Base-by-base conservation (phyloP, 106 monocot species). In the Dendrobium nobile region DNA sequence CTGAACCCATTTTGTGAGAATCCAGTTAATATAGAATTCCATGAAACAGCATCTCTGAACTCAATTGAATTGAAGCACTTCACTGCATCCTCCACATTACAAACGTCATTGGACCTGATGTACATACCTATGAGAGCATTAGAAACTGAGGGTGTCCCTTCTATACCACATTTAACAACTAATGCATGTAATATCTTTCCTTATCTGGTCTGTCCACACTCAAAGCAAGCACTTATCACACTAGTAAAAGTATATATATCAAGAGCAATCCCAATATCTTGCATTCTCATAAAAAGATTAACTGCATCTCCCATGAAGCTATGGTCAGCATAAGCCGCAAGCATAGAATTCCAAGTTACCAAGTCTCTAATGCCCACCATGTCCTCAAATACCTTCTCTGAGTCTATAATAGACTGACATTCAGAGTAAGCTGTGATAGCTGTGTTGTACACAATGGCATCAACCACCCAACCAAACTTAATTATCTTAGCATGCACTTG, bases 121-220 rank as follows among this genome's bases (percentile, higher is more conserved):
- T 95, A 95, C 89, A 95, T 87, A 4, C 85, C 77, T 26, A 93
- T 84, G 42, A 93, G 65, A 4, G 95, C 88, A 81, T 95, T 95
- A 26, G 84, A 88, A 41, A 95, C 86, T 18, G 82, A 44, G 0
- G 77, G 47, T 7, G 28, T 70, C 13, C 67, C 47, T 68, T 82
- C 86, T 54, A 91, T 61, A 10, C 92, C 91, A 31, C 47, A 82
- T 79, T 89, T 92, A 72, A 86, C 41, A 37, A 80, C 85, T 15
- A 91, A 67, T 15, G 83, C 85, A 79, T 95, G 92, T 44, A 95
- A 41, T 2, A 75, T 33, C 70, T 78, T 91, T 55, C 92, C 95
- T 15, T 81, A 83, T 4, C 0, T 40, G 15, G 43, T 45, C 20
- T 78, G 77, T 8, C 75, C 88, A 41, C 78, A 10, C 13, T 87